phyloP scores from a whole-genome alignment of 106 monocot genomes.

The Triglochin maritima region DNA sequence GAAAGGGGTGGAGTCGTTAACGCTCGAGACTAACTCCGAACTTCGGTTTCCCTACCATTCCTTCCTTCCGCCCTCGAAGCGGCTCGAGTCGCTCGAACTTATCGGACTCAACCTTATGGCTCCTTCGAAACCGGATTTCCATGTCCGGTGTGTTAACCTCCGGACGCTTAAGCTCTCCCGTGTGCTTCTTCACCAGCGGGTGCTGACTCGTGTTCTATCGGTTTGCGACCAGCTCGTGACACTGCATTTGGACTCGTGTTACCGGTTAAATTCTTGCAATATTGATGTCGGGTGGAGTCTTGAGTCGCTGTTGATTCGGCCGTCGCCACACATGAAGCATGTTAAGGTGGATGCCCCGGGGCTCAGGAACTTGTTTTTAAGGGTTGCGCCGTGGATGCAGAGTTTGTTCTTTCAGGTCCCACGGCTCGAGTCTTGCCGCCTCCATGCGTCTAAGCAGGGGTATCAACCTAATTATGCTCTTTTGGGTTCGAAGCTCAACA shows the following conservation, averaged over 20 bases:
- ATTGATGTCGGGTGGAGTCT: not conserved
- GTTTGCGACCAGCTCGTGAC: not conserved
- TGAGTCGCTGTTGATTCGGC: not conserved
- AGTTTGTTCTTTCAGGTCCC: not conserved
- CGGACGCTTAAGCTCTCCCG: not conserved
- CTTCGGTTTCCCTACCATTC: not conserved
- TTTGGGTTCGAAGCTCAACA: not conserved
- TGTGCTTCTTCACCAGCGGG: not conserved
- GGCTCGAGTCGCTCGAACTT: not conserved
- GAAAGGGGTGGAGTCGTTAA: not conserved
- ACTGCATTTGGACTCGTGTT: not conserved
- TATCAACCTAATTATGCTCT: not conserved
- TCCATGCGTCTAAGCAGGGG: not conserved
- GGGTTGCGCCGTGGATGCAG: not conserved
- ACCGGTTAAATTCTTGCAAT: not conserved
- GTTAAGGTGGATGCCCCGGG: not conserved
- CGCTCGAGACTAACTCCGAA: not conserved
- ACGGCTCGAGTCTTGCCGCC: not conserved
- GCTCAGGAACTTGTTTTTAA: not conserved
- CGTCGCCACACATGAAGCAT: not conserved
- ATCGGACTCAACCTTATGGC: not conserved
- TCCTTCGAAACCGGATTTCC: not conserved
- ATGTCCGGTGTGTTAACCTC: not conserved
- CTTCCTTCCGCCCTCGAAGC: not conserved
- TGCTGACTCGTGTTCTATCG: not conserved